A percentile compares a stretch with the other conserved stretches of the same genome.
phyloP scores from a whole-genome alignment of 768 basidiomycete genomes.

The Phlebiopsis gigantea region DNA sequence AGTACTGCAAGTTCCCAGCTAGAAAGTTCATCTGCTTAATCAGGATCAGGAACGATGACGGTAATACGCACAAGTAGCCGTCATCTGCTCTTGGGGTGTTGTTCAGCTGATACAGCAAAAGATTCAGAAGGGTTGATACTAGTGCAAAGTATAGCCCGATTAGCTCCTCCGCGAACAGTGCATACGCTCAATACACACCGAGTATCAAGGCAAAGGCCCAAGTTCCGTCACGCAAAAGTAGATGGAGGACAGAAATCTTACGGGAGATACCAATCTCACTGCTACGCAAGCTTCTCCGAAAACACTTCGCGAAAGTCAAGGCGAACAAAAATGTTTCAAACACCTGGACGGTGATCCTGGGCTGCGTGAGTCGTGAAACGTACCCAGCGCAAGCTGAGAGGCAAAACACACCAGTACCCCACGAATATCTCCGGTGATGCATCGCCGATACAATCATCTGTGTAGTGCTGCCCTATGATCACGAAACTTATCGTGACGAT shows the following conservation, averaged over 20 bases:
- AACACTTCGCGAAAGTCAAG: slow-evolving; percentile 9
- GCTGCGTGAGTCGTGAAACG: not conserved
- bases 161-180: too few relatives aligned
- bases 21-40: not conserved
- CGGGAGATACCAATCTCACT: not conserved
- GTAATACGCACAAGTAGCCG: slow-evolving; percentile 13
- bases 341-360: slow-evolving; percentile 7
- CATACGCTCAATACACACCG: not conserved
- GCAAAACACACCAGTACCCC: slow-evolving; percentile 6
- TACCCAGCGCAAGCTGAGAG: not conserved
- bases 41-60: not conserved
- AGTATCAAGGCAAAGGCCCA: slow-evolving; percentile 14
- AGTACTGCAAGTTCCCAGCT: slow-evolving; percentile 1
- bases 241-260: not conserved
- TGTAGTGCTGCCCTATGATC: not conserved
- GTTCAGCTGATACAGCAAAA: slow-evolving; percentile 14
- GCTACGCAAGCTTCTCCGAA: not conserved
- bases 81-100: slow-evolving; percentile 13
- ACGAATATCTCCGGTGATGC: slow-evolving; percentile 5
- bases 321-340: slow-evolving; percentile 11
- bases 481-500: not conserved
- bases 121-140: slow-evolving; percentile 17
- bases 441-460: not conserved
- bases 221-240: slow-evolving; percentile 12
- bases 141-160: not conserved